Percentiles rank a stretch among this genome's conserved stretches.
phyloP scores from a whole-genome alignment of 805 yeast species.

The Barnettozyma botsteinii region DNA sequence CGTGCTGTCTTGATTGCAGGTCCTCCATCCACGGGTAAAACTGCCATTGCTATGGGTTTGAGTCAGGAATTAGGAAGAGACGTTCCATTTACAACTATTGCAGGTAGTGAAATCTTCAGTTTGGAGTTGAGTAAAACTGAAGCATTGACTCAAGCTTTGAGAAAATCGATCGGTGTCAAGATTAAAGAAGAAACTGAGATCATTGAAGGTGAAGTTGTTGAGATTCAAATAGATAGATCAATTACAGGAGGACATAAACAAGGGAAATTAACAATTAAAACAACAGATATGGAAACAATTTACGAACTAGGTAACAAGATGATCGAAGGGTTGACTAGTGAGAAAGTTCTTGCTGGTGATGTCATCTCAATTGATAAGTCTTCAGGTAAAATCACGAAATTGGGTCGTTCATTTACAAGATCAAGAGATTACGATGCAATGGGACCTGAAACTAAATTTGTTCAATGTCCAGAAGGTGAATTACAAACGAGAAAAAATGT shows the following conservation, averaged over 20 bases:
- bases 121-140: conserved; percentile 93
- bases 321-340: conserved; percentile 92
- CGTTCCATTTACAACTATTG: conserved; percentile 93
- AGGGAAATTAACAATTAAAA: conserved; percentile 93
- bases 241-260: conserved; percentile 97
- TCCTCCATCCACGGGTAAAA: conserved; percentile 98
- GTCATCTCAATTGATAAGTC: conserved; percentile 94
- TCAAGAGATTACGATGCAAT: conserved; percentile 98
- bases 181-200: conserved; percentile 96
- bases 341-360: conserved; percentile 95
- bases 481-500: conserved; percentile 92
- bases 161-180: conserved; percentile 91
- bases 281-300: conserved; percentile 98
- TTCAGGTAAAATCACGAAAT: conserved; percentile 85
- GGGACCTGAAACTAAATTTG: conserved; percentile 97
- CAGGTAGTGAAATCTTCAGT: conserved; percentile 90
- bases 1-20: conserved; percentile 95
- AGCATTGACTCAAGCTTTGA: conserved; percentile 91
- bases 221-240: conserved; percentile 88
- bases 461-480: conserved; percentile 98
- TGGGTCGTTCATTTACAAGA: conserved; percentile 93
- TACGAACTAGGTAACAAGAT: conserved; percentile 91
- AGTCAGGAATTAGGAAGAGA: conserved; percentile 59
- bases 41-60: conserved; percentile 95
- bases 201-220: conserved; percentile 98